Percentiles rank a stretch among this genome's conserved stretches.
These are phyloP conservation scores for Cotoneaster glaucophyllus DNA, from an alignment of 306 rosid genomes.

Conservation along the genomic window DNA sequence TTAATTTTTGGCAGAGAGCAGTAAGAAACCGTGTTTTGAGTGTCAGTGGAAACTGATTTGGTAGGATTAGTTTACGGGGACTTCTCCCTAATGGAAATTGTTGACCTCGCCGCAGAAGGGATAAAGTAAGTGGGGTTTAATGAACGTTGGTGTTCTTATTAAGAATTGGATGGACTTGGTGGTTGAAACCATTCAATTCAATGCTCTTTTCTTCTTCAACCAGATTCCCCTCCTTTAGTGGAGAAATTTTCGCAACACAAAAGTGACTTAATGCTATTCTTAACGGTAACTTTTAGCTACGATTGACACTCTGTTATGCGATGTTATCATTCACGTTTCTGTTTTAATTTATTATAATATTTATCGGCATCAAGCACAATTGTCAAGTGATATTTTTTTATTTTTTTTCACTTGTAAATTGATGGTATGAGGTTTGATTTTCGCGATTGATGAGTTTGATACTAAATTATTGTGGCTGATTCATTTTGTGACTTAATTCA, in stretches of 20 bases:
- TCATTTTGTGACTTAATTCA: too few species aligned
- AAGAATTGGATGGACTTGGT: constrained; percentile 27
- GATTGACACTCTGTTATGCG: background rate
- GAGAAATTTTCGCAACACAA: background rate
- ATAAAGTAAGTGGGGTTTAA: constrained; percentile 28
- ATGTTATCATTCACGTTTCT: too few species aligned
- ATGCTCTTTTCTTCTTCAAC: constrained; percentile 5
- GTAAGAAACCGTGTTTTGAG: background rate
- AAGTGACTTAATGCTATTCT: background rate
- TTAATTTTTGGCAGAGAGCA: background rate
- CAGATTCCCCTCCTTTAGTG: background rate
- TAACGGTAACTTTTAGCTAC: background rate
- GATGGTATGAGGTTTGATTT: rapidly evolving
- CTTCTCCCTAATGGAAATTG: constrained; percentile 13
- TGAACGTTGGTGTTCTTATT: constrained; percentile 4
- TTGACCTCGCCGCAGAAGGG: constrained; percentile 22
- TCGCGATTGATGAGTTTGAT: background rate
- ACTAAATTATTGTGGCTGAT: too few species aligned
- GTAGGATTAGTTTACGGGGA: background rate
- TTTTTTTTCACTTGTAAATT: too few species aligned
- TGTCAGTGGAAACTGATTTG: background rate
- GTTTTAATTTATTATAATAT: too few species aligned
- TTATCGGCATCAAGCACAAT: too few species aligned
- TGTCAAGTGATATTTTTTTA: too few species aligned
- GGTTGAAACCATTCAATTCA: constrained; percentile 47